Evolutionary conservation across 148 eudicot genomes (phyloP).

Genomic region (Spergularia marina): DNA sequence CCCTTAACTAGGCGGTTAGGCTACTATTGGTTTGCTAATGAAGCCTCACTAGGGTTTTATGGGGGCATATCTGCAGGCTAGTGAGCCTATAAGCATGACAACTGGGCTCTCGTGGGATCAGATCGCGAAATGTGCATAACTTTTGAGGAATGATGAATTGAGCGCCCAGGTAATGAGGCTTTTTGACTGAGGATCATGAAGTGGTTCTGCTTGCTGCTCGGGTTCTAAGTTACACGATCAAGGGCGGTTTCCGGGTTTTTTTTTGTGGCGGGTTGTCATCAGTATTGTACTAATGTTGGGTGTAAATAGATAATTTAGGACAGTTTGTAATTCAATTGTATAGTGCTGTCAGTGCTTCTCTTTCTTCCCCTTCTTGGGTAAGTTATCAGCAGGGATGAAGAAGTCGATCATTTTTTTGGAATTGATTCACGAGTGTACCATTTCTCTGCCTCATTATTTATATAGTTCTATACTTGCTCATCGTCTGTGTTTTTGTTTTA

Average conservation of each 20-base stretch:
- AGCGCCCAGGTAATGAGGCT: not conserved
- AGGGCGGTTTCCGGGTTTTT: slow-evolving; percentile 24
- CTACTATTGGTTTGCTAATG: slow-evolving; percentile 15
- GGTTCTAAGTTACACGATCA: slow-evolving; percentile 16
- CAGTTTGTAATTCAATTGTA: slow-evolving; percentile 49
- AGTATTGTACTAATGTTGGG: slow-evolving; percentile 24
- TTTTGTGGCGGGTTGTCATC: slow-evolving; percentile 1
- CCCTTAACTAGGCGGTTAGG: slow-evolving; percentile 14
- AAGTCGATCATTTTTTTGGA: slow-evolving; percentile 17
- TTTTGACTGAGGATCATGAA: slow-evolving; percentile 13
- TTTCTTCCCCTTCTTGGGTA: slow-evolving; percentile 21
- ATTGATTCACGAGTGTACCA: slow-evolving; percentile 17
- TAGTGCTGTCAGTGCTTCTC: slow-evolving; percentile 25
- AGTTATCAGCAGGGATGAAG: slow-evolving; percentile 17
- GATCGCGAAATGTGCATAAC: slow-evolving; percentile 1
- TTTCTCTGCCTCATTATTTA: too few relatives aligned
- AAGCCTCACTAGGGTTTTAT: slow-evolving; percentile 13
- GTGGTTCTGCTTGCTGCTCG: slow-evolving; percentile 26
- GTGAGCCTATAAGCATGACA: slow-evolving; percentile 26
- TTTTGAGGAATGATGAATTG: not conserved
- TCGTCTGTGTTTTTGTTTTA: too few relatives aligned
- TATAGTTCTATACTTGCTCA: too few relatives aligned
- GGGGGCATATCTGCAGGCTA: slow-evolving; percentile 24
- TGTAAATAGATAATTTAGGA: slow-evolving; percentile 33
- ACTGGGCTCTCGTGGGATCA: slow-evolving; percentile 43